Conservation (phyloP, 2,329 filamentous ascomycete genomes). For the Apiospora saccharicola region DNA sequence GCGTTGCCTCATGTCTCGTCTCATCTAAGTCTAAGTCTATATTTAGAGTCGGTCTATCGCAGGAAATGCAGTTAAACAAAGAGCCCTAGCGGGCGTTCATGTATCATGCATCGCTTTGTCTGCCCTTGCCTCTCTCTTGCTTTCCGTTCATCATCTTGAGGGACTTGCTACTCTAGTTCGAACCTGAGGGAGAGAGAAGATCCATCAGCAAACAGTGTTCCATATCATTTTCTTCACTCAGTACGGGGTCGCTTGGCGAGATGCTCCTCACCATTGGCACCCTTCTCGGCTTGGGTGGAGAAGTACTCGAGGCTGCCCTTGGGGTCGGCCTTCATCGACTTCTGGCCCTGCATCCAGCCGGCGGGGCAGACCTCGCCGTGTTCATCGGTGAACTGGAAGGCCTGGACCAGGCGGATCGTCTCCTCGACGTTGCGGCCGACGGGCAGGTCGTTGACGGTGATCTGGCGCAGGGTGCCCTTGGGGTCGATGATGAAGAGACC, state of each 20-base stretch:
- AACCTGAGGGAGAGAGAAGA: constrained; percentile 7
- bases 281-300: constrained; percentile 30
- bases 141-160: background rate
- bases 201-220: constrained; percentile 20
- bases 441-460: constrained; percentile 71
- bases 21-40: constrained; percentile 22
- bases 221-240: constrained; percentile 3
- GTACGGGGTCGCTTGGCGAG: constrained; percentile 17
- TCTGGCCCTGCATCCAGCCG: constrained; percentile 55
- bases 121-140: background rate
- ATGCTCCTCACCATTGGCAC: constrained; percentile 13
- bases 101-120: constrained; percentile 5
- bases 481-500: constrained; percentile 73
- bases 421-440: constrained; percentile 71
- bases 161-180: constrained; percentile 8
- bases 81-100: background rate
- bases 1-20: constrained; percentile 21
- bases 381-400: constrained; percentile 84
- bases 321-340: constrained; percentile 60
- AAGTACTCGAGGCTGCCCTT: constrained; percentile 61
- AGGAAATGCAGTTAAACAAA: constrained; percentile 14
- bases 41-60: constrained; percentile 12
- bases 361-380: constrained; percentile 77
- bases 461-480: constrained; percentile 65
- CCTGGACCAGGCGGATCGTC: constrained; percentile 70